Percentiles rank a stretch among this genome's conserved stretches.
These are phyloP conservation scores for Mercurialis annua DNA, from an alignment of 345 rosid genomes.

Conservation along the genomic window DNA sequence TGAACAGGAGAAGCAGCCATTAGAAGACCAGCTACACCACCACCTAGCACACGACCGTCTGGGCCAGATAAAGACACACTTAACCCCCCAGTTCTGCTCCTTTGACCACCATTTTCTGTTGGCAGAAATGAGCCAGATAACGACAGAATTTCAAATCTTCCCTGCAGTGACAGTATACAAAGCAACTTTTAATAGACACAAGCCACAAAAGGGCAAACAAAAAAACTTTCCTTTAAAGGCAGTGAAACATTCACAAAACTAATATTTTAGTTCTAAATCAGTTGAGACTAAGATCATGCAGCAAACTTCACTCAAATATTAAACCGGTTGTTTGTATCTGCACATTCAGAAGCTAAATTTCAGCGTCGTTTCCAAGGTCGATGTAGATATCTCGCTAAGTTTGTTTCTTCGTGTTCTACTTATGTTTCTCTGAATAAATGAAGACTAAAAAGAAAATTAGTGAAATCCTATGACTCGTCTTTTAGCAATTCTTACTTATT, in stretches of 20 bases:
- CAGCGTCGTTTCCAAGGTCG: background rate
- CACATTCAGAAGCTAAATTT: background rate
- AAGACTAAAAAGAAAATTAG: background rate
- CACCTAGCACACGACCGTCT: constrained; percentile 89
- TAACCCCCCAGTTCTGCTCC: constrained; percentile 71
- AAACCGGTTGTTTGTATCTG: background rate
- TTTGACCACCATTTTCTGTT: constrained; percentile 63
- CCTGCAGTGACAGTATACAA: constrained; percentile 40
- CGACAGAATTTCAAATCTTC: constrained; percentile 80
- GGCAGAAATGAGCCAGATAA: constrained; percentile 80
- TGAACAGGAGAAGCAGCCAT: constrained; percentile 89
- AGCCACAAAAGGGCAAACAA: background rate
- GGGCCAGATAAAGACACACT: constrained; percentile 80
- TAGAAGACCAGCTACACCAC: constrained; percentile 79
- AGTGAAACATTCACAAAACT: background rate
- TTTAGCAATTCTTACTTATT: background rate
- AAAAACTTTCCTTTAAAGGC: background rate
- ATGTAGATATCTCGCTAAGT: background rate
- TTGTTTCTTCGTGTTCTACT: background rate
- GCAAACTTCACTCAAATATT: background rate
- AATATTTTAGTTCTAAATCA: background rate
- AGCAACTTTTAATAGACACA: background rate
- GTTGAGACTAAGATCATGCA: background rate
- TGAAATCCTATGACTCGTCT: background rate
- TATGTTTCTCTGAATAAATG: background rate